Evolutionary conservation across 768 basidiomycete species (phyloP).

Genomic region (Lactarius trivialis): DNA sequence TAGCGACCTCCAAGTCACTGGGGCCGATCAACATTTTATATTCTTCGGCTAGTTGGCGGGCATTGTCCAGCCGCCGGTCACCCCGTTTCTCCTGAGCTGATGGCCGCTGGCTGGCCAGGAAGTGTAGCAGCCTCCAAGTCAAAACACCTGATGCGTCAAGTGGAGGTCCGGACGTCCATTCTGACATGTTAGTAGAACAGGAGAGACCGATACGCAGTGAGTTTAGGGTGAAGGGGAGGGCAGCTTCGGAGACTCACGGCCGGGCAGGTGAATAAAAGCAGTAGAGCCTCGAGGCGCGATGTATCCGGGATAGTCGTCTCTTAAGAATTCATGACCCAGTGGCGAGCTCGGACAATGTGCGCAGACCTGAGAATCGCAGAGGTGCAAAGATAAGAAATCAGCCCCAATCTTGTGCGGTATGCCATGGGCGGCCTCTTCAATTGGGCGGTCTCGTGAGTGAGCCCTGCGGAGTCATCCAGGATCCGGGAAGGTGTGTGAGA

Average conservation of each 20-base stretch:
- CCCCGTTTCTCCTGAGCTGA: neutral
- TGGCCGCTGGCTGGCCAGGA: neutral
- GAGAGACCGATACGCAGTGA: neutral
- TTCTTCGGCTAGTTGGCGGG: neutral
- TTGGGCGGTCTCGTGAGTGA: neutral
- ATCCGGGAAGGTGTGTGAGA: neutral
- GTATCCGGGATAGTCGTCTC: neutral
- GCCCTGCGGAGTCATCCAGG: neutral
- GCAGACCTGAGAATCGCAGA: neutral
- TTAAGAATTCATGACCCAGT: neutral
- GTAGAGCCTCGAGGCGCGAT: neutral
- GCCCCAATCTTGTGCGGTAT: neutral
- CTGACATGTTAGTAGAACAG: neutral
- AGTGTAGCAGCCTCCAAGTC: constrained; percentile 1
- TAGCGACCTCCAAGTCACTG: neutral
- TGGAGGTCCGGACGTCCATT: neutral
- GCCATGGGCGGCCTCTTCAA: too few relatives aligned
- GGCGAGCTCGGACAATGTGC: neutral
- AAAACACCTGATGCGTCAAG: constrained; percentile 10
- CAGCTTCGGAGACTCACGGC: neutral
- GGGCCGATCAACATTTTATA: neutral
- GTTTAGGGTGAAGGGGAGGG: neutral
- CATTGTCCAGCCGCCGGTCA: neutral
- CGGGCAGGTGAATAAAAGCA: neutral
- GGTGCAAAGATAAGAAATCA: neutral